phyloP scores from a whole-genome alignment of 257 asterid species.

The Jasminum sambac region DNA sequence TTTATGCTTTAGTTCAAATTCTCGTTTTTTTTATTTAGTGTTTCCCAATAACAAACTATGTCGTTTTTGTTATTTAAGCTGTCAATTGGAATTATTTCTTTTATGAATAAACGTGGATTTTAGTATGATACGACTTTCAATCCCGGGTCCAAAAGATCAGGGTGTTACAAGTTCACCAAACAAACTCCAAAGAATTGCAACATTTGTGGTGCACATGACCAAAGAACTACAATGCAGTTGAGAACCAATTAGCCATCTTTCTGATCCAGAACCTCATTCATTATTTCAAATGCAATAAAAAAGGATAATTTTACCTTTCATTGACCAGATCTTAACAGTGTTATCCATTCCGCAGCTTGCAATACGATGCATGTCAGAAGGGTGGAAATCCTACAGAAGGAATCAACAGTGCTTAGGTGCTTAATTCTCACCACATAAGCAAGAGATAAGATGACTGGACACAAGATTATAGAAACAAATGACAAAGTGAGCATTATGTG shows the following conservation, averaged over 20 bases:
- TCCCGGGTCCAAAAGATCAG: too few relatives aligned
- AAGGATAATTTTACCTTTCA: constrained; percentile 61
- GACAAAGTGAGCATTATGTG: not conserved
- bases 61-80: too few relatives aligned
- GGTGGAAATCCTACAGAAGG: constrained; percentile 86
- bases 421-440: not conserved
- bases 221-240: constrained; percentile 15
- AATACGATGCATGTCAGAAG: constrained; percentile 83
- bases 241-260: constrained; percentile 13
- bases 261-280: constrained; percentile 4
- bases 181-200: constrained; percentile 10
- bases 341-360: constrained; percentile 99
- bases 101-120: too few relatives aligned
- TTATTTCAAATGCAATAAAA: constrained; percentile 10
- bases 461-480: not conserved
- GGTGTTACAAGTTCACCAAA: not conserved
- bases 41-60: too few relatives aligned
- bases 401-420: not conserved
- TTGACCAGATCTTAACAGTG: constrained; percentile 96
- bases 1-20: too few relatives aligned
- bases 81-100: too few relatives aligned
- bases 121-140: too few relatives aligned
- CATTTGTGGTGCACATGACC: constrained; percentile 13
- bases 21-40: too few relatives aligned
- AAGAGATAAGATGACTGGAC: not conserved